These are phyloP conservation scores for Metschnikowia kofuensis DNA, from an alignment of 805 yeast species.

Conservation along the genomic window DNA sequence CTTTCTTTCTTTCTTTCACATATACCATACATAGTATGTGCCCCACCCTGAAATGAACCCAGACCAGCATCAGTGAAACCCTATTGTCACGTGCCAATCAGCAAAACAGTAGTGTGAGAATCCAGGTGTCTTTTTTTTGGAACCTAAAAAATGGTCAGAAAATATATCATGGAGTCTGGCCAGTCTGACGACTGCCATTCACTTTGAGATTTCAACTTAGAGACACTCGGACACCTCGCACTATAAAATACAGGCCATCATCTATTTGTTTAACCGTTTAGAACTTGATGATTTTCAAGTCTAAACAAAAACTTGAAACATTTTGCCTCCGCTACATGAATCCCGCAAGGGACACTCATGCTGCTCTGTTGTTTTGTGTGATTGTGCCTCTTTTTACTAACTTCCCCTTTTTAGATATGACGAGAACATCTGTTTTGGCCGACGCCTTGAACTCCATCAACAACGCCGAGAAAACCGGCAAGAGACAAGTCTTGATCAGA, in stretches of 20 bases:
- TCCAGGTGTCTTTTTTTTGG: slow-evolving; percentile 8
- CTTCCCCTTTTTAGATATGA: slow-evolving; percentile 19
- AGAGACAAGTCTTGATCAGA: slow-evolving; percentile 36
- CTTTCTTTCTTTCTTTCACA: not conserved
- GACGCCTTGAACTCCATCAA: slow-evolving; percentile 36
- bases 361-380: slow-evolving; percentile 21
- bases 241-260: not conserved
- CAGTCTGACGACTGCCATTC: slow-evolving; percentile 4
- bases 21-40: slow-evolving; percentile 1
- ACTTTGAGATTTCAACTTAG: slow-evolving; percentile 2
- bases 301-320: not conserved
- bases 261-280: too few relatives aligned
- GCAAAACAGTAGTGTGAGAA: slow-evolving; percentile 21
- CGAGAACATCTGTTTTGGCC: slow-evolving; percentile 36
- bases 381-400: slow-evolving; percentile 17
- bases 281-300: too few relatives aligned
- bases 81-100: slow-evolving; percentile 9
- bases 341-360: slow-evolving; percentile 23
- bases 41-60: not conserved
- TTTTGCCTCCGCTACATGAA: slow-evolving; percentile 18
- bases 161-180: slow-evolving; percentile 4
- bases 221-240: slow-evolving; percentile 10
- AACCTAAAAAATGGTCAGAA: not conserved
- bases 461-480: slow-evolving; percentile 38
- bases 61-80: slow-evolving; percentile 3